Base-by-base conservation (phyloP, 768 basidiomycete species). In the Mycena galopus region DNA sequence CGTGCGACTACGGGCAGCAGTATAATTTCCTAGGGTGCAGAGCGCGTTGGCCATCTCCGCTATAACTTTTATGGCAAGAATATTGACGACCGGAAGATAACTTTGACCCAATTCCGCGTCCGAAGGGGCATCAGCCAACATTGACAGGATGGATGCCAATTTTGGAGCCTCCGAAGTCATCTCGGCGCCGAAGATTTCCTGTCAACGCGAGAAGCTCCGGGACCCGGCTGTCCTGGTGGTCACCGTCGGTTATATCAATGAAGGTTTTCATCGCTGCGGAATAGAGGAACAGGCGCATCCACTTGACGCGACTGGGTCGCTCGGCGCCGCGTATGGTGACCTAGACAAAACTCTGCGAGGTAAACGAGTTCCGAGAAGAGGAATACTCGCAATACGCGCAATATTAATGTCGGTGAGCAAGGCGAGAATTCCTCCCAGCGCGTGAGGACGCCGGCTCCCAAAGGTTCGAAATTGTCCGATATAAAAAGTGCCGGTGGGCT, bases 311-410 rank as follows among this genome's bases (percentile, higher is more conserved):
- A 0, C 9, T 23, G 6, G 71, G 71, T 3, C 56, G 37, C 27
- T 73, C 61, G 12, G 66, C 71, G 5, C 71, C 66, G 16, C 71
- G 37, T 61, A 73, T 63, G 0, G 71, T 73, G n/a, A 73, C 23
- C 71, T 72, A 21, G 1, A 27, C 10, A 27, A n/a, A 58, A 7
- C 3, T 25, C 17, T 32, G 25, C 27, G 50, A 39, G 25, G 64
- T 12, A 14, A 30, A 29, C 4, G 11, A 53, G n/a, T 19, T 17
- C 3, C 37, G 35, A 25, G 11, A 14, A 35, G 25, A 10, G 8
- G 4, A 12, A 65, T 25, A 44, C 53, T 16, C 39, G 68, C 71
- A 1, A 72, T 30, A 17, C 67, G 9, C 14, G 66, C 58, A 3
- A 73, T 32, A n/a, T n/a, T n/a, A n/a, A n/a, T n/a, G 2, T 59